Conservation (phyloP, 2,329 filamentous ascomycete species). For the Colletotrichum gigasporum region DNA sequence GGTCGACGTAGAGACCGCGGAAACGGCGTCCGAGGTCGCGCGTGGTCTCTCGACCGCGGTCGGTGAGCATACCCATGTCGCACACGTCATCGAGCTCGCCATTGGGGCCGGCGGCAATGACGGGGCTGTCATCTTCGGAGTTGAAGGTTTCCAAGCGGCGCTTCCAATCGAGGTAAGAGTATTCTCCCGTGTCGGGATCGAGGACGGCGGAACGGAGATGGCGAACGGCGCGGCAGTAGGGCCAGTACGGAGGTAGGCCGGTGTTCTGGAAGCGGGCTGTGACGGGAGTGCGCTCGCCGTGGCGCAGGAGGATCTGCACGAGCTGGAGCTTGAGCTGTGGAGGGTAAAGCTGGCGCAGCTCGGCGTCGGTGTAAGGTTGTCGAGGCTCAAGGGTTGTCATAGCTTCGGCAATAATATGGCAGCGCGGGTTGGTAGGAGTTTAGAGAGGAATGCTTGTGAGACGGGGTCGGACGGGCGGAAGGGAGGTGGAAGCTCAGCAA, state of each 20-base stretch:
- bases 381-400: slow-evolving; percentile 86
- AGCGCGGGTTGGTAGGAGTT: slow-evolving; percentile 1
- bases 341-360: slow-evolving; percentile 86
- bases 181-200: slow-evolving; percentile 48
- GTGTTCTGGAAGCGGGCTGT: slow-evolving; percentile 87
- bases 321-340: slow-evolving; percentile 81
- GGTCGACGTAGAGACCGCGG: slow-evolving; percentile 77
- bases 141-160: slow-evolving; percentile 87
- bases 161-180: slow-evolving; percentile 66
- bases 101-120: slow-evolving; percentile 72
- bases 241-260: slow-evolving; percentile 78
- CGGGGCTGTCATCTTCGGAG: slow-evolving; percentile 68
- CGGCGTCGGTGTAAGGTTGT: slow-evolving; percentile 79
- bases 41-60: slow-evolving; percentile 77
- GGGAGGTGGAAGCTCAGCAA: background rate
- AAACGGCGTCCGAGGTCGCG: slow-evolving; percentile 74
- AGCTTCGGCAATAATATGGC: slow-evolving; percentile 14
- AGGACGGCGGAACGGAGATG: slow-evolving; percentile 69
- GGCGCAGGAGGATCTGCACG: slow-evolving; percentile 86
- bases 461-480: background rate
- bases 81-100: slow-evolving; percentile 84
- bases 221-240: slow-evolving; percentile 84
- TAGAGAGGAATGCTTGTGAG: slow-evolving; percentile 24
- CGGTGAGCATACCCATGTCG: slow-evolving; percentile 80
- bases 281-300: slow-evolving; percentile 86